Conservation (phyloP, 1,139 yeast species). For the Pneumocystis jirovecii region DNA sequence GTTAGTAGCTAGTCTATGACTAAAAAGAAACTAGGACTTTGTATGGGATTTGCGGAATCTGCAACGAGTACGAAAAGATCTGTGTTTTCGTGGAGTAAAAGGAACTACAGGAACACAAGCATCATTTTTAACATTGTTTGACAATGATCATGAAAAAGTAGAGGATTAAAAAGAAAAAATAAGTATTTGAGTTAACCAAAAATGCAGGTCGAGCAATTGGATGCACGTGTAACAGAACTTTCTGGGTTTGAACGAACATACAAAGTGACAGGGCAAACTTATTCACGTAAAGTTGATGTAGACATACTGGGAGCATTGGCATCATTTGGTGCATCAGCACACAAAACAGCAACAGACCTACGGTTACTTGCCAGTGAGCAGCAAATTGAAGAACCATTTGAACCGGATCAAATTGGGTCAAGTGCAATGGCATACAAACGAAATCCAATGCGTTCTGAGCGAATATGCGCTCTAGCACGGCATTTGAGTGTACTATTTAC, state of each 20-base stretch:
- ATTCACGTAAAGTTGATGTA: constrained; percentile 92
- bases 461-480: constrained; percentile 94
- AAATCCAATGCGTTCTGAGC: constrained; percentile 98
- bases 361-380: constrained; percentile 91
- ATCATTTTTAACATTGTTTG: constrained; percentile 83
- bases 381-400: constrained; percentile 97
- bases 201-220: constrained; percentile 45
- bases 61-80: constrained; percentile 87
- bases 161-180: not conserved
- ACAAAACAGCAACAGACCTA: constrained; percentile 94
- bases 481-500: constrained; percentile 81
- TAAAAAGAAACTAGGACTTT: constrained; percentile 37
- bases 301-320: constrained; percentile 87
- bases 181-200: constrained; percentile 27
- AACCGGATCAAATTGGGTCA: constrained; percentile 93
- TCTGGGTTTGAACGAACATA: constrained; percentile 88
- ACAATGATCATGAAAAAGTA: constrained; percentile 81
- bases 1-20: not conserved
- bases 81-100: constrained; percentile 95
- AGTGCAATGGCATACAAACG: constrained; percentile 99
- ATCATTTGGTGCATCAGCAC: constrained; percentile 91
- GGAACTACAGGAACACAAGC: constrained; percentile 99
- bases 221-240: constrained; percentile 79
- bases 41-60: constrained; percentile 96
- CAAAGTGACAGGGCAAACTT: constrained; percentile 97